phyloP scores from a whole-genome alignment of 202 grass and related monocot species.

The Saccharum hybrid region DNA sequence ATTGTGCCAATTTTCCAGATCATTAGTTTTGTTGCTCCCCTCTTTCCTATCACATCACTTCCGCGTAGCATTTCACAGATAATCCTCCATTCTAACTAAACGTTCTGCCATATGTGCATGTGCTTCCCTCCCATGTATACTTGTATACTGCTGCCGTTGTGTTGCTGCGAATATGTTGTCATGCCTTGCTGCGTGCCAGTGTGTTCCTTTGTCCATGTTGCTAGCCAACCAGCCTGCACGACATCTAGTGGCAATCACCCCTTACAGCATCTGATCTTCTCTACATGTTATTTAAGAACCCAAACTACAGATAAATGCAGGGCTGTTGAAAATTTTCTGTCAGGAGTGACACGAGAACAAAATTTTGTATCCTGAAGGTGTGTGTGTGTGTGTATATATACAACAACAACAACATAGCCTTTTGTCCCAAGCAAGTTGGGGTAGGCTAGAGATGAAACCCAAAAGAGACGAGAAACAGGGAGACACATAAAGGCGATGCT shows the following conservation, averaged over 20 bases:
- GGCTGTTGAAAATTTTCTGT: background rate
- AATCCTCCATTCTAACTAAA: background rate
- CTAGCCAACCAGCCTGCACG: background rate
- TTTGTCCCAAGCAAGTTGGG: too few species aligned
- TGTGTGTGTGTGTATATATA: too few species aligned
- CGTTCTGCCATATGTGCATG: background rate
- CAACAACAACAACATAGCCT: too few species aligned
- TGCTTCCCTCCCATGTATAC: background rate
- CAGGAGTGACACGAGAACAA: background rate
- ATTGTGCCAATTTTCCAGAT: background rate
- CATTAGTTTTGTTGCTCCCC: conserved; percentile 1
- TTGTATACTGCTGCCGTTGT: background rate
- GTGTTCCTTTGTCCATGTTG: background rate
- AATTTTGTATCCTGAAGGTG: background rate
- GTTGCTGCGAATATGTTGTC: background rate
- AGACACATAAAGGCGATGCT: too few species aligned
- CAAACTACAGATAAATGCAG: conserved; percentile 2
- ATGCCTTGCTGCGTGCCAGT: background rate
- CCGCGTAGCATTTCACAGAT: background rate
- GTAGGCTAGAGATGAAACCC: too few species aligned
- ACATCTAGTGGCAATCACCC: background rate
- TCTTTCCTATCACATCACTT: conserved; percentile 5
- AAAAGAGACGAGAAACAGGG: too few species aligned
- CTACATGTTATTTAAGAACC: background rate
- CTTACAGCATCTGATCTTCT: background rate